A percentile compares a stretch with the other conserved stretches of the same genome.
Evolutionary conservation across 257 asterid genomes (phyloP).

Genomic region (Ophiorrhiza pumila): DNA sequence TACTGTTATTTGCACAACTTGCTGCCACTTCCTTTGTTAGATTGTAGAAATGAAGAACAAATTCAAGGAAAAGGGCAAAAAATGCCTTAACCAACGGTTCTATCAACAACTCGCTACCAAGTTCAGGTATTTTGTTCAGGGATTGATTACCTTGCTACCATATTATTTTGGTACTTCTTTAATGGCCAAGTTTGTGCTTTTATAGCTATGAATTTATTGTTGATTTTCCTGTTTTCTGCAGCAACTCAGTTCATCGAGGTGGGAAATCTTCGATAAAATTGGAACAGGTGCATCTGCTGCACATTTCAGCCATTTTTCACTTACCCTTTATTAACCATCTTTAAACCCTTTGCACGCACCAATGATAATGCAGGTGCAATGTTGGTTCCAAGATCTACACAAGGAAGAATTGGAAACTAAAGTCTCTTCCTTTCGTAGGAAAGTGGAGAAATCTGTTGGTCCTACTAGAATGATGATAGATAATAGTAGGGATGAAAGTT

Average conservation of each 20-base stretch:
- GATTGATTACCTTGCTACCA: neutral
- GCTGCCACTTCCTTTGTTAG: conserved; percentile 33
- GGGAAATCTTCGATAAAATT: conserved; percentile 46
- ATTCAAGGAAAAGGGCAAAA: conserved; percentile 41
- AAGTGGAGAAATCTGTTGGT: conserved; percentile 7
- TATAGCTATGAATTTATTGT: neutral
- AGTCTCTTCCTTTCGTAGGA: conserved; percentile 23
- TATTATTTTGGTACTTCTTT: neutral
- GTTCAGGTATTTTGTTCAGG: conserved; percentile 50
- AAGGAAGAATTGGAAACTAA: conserved; percentile 24
- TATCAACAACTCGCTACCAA: conserved; percentile 61
- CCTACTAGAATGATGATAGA: neutral
- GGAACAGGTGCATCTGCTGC: conserved; percentile 59
- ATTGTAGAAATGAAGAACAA: conserved; percentile 48
- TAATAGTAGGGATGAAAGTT: neutral
- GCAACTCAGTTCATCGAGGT: conserved; percentile 53
- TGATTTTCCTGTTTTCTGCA: conserved; percentile 22
- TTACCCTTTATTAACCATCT: neutral
- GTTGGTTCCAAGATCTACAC: conserved; percentile 58
- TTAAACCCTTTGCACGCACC: conserved; percentile 1
- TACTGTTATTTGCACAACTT: neutral
- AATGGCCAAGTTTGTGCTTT: neutral
- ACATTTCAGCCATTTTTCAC: neutral
- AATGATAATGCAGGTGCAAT: conserved; percentile 47
- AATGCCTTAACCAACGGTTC: conserved; percentile 34